Evolutionary conservation across 352 stramenopile genomes (phyloP).

Genomic region (Pythium rhizo-oryzae): DNA sequence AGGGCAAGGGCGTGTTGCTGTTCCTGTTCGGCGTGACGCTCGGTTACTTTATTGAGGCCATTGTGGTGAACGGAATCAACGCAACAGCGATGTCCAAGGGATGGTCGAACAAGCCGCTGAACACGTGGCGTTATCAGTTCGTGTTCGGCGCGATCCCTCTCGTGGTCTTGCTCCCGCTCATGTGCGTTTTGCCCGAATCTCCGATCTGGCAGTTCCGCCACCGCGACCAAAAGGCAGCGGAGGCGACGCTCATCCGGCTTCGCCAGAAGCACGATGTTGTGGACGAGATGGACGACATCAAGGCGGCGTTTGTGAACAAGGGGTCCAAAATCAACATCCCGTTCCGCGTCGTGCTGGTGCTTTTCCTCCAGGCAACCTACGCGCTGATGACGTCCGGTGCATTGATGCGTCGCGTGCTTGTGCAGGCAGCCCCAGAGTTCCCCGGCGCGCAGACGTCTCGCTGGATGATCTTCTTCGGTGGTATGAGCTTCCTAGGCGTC

Average conservation of each 20-base stretch:
- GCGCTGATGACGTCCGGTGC: slow-evolving; percentile 72
- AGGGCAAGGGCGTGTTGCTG: slow-evolving; percentile 85
- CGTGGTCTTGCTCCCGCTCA: slow-evolving; percentile 54
- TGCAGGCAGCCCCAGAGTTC: slow-evolving; percentile 50
- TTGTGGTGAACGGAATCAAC: slow-evolving; percentile 77
- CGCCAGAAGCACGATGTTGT: slow-evolving; percentile 85
- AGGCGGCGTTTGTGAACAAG: slow-evolving; percentile 71
- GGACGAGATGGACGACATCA: slow-evolving; percentile 74
- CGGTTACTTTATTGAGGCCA: slow-evolving; percentile 77
- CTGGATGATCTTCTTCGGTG: slow-evolving; percentile 81
- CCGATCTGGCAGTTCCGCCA: slow-evolving; percentile 80
- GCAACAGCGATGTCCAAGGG: slow-evolving; percentile 57
- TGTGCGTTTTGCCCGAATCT: slow-evolving; percentile 75
- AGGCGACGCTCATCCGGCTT: slow-evolving; percentile 62
- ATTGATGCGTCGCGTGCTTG: slow-evolving; percentile 63
- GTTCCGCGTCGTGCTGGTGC: slow-evolving; percentile 69
- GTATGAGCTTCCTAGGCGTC: slow-evolving; percentile 73
- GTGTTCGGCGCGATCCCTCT: slow-evolving; percentile 74
- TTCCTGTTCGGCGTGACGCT: slow-evolving; percentile 75
- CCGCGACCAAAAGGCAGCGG: slow-evolving; percentile 66
- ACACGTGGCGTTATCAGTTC: slow-evolving; percentile 85
- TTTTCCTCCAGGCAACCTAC: slow-evolving; percentile 67
- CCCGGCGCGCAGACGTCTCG: slow-evolving; percentile 61
- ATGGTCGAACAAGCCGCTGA: slow-evolving; percentile 69
- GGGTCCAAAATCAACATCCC: slow-evolving; percentile 59